Base-by-base conservation (phyloP, 306 rosid species). In the Trifolium subterraneum region DNA sequence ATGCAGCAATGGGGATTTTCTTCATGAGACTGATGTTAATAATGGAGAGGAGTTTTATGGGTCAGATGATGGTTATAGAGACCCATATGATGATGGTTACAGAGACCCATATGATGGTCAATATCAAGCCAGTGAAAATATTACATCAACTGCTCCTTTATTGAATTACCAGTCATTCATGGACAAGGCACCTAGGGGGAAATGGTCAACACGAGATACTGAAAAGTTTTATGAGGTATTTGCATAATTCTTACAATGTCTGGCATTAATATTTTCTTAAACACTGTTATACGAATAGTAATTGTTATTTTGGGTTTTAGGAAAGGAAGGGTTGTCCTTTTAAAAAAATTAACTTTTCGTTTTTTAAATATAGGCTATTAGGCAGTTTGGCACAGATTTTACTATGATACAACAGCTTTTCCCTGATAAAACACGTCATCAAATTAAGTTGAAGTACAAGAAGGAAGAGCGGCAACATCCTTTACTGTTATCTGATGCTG, bases 131-230 rank as follows among this genome's bases (percentile, higher is more conserved):
- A 75, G n/a, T 51, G 80, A 73, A 72, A 73, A 27, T 12, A 69
- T 77, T 59, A 74, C 81, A 56, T 54, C 79, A 63, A 78, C 84
- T 71, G 3, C 87, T 35, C 6, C 76, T 63, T 45, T 72, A 68
- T 69, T 79, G 59, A 94, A 92, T 85, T 92, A 90, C 82, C 96
- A 88, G 48, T 74, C 96, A 36, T 94, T 76, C 86, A 88, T 87
- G 90, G 80, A 87, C 71, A 94, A 86, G 87, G 51, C 90, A 70
- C 93, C 90, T 14, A 73, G 85, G 65, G 79, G 81, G 36, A 92
- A 87, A 82, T 94, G 99, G 99, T 76, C 93, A 18, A 86, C 86
- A 82, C 87, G 85, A 51, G 99, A 90, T 42, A 94, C 97, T 9
- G 87, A 87, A 78, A 83, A 81, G 82, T 92, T 94, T 73, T 92